These are phyloP conservation scores for Aspergillus thermomutatus DNA, from an alignment of 2,329 filamentous ascomycete species.

Conservation along the genomic window DNA sequence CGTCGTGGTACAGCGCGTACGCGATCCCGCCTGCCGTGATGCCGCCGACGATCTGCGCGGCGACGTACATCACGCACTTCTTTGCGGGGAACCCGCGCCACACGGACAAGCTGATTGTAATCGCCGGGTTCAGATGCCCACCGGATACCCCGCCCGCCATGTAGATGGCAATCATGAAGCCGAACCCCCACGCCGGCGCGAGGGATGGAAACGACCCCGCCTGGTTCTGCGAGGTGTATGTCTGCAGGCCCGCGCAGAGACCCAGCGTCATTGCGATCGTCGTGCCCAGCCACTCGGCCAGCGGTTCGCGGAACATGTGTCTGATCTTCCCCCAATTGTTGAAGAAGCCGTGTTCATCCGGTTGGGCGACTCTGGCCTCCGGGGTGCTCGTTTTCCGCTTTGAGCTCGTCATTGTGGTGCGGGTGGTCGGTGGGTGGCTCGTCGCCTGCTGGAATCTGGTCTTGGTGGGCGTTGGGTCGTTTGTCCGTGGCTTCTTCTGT, in stretches of 20 bases:
- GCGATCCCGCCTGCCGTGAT: conserved; percentile 33
- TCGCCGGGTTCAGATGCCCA: conserved; percentile 48
- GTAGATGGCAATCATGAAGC: conserved; percentile 42
- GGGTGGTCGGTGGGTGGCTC: background rate
- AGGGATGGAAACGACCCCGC: conserved; percentile 22
- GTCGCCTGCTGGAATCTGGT: background rate
- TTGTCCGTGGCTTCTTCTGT: conserved; percentile 6
- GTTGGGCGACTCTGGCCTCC: background rate
- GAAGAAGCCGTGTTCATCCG: conserved; percentile 11
- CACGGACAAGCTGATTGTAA: conserved; percentile 36
- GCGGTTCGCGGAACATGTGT: conserved; percentile 23
- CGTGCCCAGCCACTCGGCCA: conserved; percentile 30
- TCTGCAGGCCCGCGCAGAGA: conserved; percentile 23
- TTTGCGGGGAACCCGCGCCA: conserved; percentile 35
- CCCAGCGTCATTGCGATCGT: conserved; percentile 29
- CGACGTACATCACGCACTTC: conserved; percentile 25
- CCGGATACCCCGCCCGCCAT: conserved; percentile 47
- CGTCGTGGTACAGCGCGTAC: conserved; percentile 35
- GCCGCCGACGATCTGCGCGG: conserved; percentile 34
- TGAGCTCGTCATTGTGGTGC: background rate
- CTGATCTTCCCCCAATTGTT: conserved; percentile 27
- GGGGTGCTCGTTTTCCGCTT: background rate
- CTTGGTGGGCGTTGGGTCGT: conserved; percentile 7
- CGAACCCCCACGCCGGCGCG: conserved; percentile 26
- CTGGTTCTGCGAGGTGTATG: conserved; percentile 18